A percentile compares a stretch with the other conserved stretches of the same genome.
phyloP scores from a whole-genome alignment of 495 filamentous ascomycete genomes.

The Neohortaea acidophila region DNA sequence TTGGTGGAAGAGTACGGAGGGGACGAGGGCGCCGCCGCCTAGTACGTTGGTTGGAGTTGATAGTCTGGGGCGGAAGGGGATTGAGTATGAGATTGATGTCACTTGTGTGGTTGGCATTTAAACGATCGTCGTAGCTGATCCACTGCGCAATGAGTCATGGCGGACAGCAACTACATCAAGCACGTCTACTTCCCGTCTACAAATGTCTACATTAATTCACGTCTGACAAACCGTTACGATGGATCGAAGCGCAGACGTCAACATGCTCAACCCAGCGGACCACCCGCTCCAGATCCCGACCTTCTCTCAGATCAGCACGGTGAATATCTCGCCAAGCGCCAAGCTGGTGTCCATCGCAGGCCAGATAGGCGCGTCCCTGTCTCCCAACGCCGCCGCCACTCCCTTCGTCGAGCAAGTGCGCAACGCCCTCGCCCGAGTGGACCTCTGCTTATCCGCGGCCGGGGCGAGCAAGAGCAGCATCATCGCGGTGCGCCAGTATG shows the following conservation, averaged over 20 bases:
- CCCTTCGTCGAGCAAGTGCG: slow-evolving; percentile 1
- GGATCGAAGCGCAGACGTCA: too few species aligned
- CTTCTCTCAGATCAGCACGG: slow-evolving; percentile 4
- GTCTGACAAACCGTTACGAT: too few species aligned
- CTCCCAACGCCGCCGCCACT: too few species aligned
- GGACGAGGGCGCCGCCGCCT: slow-evolving; percentile 1
- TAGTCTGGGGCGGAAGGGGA: slow-evolving; percentile 4
- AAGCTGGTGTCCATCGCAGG: slow-evolving; percentile 7
- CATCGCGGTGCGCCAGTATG: slow-evolving; percentile 6
- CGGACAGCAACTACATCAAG: too few species aligned
- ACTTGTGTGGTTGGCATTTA: slow-evolving; percentile 2
- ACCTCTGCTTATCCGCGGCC: slow-evolving; percentile 4
- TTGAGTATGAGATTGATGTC: slow-evolving; percentile 4
- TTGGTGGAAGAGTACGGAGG: slow-evolving; percentile 4
- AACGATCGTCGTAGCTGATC: too few species aligned
- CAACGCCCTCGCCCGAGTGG: slow-evolving; percentile 1
- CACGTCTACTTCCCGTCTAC: too few species aligned
- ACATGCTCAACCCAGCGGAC: slow-evolving; percentile 4
- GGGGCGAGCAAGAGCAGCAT: slow-evolving; percentile 2
- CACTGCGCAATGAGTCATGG: too few species aligned
- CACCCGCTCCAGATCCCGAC: not conserved
- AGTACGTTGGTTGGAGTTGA: slow-evolving; percentile 8
- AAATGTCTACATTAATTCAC: too few species aligned
- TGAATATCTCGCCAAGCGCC: not conserved
- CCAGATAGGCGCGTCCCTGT: slow-evolving; percentile 1